Evolutionary conservation across 2,329 filamentous ascomycete species (phyloP).

Genomic region (Furcasterigmium sp.): DNA sequence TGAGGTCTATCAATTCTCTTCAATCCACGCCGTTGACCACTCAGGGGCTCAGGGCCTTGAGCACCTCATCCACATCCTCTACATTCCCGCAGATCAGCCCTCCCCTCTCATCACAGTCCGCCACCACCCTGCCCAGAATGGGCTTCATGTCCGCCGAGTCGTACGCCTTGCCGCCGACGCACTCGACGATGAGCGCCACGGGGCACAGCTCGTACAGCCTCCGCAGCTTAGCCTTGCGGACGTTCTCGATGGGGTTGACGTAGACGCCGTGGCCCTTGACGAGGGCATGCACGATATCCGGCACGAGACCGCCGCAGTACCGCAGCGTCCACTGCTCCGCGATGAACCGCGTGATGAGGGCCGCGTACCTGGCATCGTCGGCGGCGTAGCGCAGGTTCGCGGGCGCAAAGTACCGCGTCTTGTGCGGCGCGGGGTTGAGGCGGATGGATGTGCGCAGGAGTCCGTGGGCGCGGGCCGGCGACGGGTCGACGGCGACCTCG

Average conservation of each 20-base stretch:
- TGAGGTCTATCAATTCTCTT: too few relatives aligned
- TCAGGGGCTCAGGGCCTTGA: constrained; percentile 15
- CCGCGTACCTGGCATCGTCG: constrained; percentile 42
- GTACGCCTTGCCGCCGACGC: constrained; percentile 50
- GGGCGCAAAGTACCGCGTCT: constrained; percentile 55
- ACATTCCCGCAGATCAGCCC: constrained; percentile 45
- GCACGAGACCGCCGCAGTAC: constrained; percentile 57
- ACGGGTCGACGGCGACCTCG: constrained; percentile 31
- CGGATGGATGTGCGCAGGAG: constrained; percentile 35
- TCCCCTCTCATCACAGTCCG: constrained; percentile 41
- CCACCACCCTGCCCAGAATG: constrained; percentile 33
- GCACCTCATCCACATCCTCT: constrained; percentile 39
- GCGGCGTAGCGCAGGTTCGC: constrained; percentile 55
- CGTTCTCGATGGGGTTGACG: constrained; percentile 47
- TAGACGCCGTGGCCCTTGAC: constrained; percentile 59
- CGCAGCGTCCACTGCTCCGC: constrained; percentile 51
- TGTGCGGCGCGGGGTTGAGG: constrained; percentile 30
- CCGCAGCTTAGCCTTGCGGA: constrained; percentile 51
- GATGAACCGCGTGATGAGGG: constrained; percentile 44
- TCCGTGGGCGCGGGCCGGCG: constrained; percentile 12
- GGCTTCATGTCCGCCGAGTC: constrained; percentile 37
- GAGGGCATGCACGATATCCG: constrained; percentile 54
- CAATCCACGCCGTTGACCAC: too few relatives aligned
- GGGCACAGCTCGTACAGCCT: constrained; percentile 55
- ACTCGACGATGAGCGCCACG: constrained; percentile 55